Evolutionary conservation across 2,329 filamentous ascomycete species (phyloP), one percentile per base, ranked within the genome.

Genomic region (Neurospora crassa): DNA sequence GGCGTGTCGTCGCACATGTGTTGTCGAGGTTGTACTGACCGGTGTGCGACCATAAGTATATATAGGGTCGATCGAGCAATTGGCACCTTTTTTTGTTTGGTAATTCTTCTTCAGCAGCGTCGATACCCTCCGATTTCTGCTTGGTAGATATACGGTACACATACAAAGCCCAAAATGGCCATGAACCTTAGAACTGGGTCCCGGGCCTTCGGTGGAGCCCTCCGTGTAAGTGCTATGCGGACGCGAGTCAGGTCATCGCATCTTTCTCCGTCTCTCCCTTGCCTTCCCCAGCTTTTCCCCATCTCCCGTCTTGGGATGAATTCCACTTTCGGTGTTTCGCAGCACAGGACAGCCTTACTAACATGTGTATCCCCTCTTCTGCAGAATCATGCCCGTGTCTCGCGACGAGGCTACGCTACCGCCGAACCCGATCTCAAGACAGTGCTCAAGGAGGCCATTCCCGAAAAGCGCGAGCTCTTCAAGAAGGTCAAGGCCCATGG

Each of bases 401-500:
- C 81, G 70, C 76, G 77, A 68, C 86, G 91, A 78, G 84, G 81
- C 80, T 94, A 94, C 83, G 89, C 92, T 63, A 86, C 89, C 69
- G 86, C 92, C 72, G 95, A 98, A 81, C 92, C 92, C 72, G 92
- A 95, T 79, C 89, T 99, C 79, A 99, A 98, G 84, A 86, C 92
- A 69, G 93, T 93, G 16, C 89, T 99, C 76, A 91, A 90, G 78
- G 89, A 90, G 76, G 88, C 90, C 72, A 97, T 99, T 77, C 96
- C 96, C 42, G 93, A 90, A 73, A 98, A 98, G 85, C 90, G 94
- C 69, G 95, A 97, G 81, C 90, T 97, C 24, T 84, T 98, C 78
- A 96, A 97, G 83, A 92, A 94, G 82, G 92, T 98, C 84, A 98
- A 97, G 85, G 88, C 91, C 71, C 89, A 95, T 80, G 87, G 89